Evolutionary conservation across 176 grass and related monocot genomes (phyloP).

Genomic region (Themeda triandra): DNA sequence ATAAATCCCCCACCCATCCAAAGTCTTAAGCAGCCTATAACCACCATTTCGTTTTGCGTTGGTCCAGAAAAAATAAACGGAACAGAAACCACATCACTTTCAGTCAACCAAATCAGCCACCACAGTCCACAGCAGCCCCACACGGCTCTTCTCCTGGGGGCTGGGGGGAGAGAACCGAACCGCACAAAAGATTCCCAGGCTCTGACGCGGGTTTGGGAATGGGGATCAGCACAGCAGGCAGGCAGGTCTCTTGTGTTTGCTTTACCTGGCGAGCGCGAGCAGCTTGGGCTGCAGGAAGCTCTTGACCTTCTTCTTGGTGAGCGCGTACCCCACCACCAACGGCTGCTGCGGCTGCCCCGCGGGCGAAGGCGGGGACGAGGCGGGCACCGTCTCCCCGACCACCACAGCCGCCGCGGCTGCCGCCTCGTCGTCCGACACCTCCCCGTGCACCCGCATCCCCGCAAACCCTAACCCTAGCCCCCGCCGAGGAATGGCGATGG

Average conservation of each 20-base stretch:
- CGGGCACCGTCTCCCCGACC: not conserved
- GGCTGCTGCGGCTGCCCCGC: slow-evolving; percentile 21
- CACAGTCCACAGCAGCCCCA: not conserved
- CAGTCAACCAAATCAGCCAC: slow-evolving; percentile 9
- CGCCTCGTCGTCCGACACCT: slow-evolving; percentile 33
- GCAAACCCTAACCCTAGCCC: slow-evolving; percentile 37
- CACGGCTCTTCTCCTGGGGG: slow-evolving; percentile 21
- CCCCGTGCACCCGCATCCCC: slow-evolving; percentile 58
- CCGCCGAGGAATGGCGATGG: slow-evolving; percentile 11
- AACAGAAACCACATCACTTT: not conserved
- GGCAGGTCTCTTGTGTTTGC: not conserved
- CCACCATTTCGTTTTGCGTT: not conserved
- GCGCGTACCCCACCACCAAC: slow-evolving; percentile 82
- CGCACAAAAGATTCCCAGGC: slow-evolving; percentile 34
- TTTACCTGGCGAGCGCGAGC: slow-evolving; percentile 74
- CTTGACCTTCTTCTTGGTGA: slow-evolving; percentile 93
- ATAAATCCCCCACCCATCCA: not conserved
- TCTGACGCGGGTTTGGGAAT: slow-evolving; percentile 16
- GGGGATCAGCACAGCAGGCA: too few species aligned
- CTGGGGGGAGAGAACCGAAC: not conserved
- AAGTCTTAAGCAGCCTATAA: not conserved
- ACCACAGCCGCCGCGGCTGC: not conserved
- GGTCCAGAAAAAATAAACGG: not conserved
- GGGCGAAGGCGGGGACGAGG: not conserved
- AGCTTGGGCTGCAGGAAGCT: slow-evolving; percentile 93